phyloP scores from a whole-genome alignment of 176 grass and related monocot species.

The Chloris gayana region DNA sequence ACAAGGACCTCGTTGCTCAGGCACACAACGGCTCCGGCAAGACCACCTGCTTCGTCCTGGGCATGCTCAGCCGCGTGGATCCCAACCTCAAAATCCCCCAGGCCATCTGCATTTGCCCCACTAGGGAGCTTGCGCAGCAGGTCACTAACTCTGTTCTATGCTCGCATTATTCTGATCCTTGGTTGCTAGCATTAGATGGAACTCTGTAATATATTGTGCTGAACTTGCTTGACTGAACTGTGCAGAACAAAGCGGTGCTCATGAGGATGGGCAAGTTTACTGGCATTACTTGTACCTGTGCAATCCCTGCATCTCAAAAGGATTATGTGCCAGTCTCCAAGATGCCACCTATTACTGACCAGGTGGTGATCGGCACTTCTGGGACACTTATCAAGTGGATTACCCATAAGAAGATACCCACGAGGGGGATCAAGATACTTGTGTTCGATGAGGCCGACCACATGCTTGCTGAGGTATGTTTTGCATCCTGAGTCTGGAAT shows the following conservation, averaged over 20 bases:
- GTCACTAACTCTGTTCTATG: constrained; percentile 6
- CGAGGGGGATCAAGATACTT: constrained; percentile 75
- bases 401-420: constrained; percentile 56
- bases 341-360: constrained; percentile 61
- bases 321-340: constrained; percentile 60
- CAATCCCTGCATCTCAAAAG: constrained; percentile 54
- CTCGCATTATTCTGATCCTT: background rate
- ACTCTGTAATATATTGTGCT: background rate
- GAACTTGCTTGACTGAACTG: constrained; percentile 28
- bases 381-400: constrained; percentile 90
- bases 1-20: constrained; percentile 93
- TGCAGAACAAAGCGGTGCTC: constrained; percentile 82
- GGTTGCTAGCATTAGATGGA: background rate
- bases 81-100: constrained; percentile 62
- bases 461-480: constrained; percentile 73
- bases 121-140: constrained; percentile 92
- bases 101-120: constrained; percentile 93
- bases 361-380: constrained; percentile 92
- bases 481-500: constrained; percentile 2
- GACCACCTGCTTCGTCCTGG: constrained; percentile 95
- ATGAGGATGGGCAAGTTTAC: constrained; percentile 88
- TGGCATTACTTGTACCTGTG: constrained; percentile 73
- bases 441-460: constrained; percentile 90
- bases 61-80: constrained; percentile 93
- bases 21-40: constrained; percentile 94